phyloP scores from a whole-genome alignment of 164 flowering plant genomes.

The Pachysandra terminalis region DNA sequence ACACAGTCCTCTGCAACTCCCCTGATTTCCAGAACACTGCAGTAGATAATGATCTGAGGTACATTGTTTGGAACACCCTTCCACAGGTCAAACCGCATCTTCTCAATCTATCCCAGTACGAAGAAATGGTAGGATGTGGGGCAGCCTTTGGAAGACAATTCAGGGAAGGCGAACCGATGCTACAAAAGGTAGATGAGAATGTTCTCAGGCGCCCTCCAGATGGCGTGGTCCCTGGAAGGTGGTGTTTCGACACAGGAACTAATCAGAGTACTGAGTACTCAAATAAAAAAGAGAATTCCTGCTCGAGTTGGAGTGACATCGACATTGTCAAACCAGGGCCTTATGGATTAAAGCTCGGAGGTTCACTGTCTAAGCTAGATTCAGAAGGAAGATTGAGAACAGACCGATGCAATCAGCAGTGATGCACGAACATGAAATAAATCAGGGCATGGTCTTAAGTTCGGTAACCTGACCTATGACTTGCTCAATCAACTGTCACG shows the following conservation, averaged over 20 bases:
- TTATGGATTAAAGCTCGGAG: conserved; percentile 9
- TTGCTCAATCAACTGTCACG: too few relatives aligned
- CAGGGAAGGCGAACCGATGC: conserved; percentile 18
- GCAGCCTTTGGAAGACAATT: conserved; percentile 41
- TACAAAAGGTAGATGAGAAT: conserved; percentile 28
- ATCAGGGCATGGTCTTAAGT: too few relatives aligned
- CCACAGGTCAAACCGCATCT: conserved; percentile 12
- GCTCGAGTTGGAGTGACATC: conserved; percentile 14
- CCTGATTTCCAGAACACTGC: conserved; percentile 41
- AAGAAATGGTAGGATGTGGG: conserved; percentile 15
- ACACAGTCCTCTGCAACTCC: conserved; percentile 50
- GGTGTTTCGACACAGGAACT: conserved; percentile 27
- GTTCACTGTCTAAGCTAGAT: conserved; percentile 10
- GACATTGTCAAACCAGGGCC: conserved; percentile 14
- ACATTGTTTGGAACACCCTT: conserved; percentile 14
- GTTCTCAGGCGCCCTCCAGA: conserved; percentile 23
- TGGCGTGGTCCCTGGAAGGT: conserved; percentile 34
- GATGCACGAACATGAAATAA: background rate
- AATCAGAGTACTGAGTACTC: conserved; percentile 11
- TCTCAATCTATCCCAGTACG: conserved; percentile 14
- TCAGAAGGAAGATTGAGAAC: conserved; percentile 6
- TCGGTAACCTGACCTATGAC: too few relatives aligned
- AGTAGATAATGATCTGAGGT: conserved; percentile 32
- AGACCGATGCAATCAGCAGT: conserved; percentile 7
- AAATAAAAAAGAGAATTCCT: background rate